Conservation (phyloP, 257 asterid genomes). For the Fraxinus americana region DNA sequence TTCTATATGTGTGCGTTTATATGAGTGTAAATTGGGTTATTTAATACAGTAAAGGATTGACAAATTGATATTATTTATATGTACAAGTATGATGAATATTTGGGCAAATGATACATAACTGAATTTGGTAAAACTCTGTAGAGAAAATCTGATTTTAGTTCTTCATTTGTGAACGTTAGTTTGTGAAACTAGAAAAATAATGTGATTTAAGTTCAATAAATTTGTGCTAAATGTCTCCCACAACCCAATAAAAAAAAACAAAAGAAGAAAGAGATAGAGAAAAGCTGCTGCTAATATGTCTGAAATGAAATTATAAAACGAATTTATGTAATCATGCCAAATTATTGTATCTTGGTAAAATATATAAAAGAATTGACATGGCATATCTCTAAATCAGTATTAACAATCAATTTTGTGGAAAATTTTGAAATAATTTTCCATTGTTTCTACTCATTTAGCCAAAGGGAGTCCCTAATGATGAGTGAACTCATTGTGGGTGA, state of each 20-base stretch:
- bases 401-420: neutral
- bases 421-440: neutral
- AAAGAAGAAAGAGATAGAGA: neutral
- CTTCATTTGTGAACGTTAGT: neutral
- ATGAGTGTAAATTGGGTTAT: neutral
- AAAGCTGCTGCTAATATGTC: neutral
- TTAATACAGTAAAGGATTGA: neutral
- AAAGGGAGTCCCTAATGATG: neutral
- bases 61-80: neutral
- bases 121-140: slow-evolving; percentile 1
- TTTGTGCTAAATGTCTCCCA: neutral
- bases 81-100: neutral
- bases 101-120: neutral
- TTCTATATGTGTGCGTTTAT: neutral
- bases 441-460: neutral
- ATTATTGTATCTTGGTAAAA: neutral
- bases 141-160: neutral
- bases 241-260: neutral
- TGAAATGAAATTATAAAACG: neutral
- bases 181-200: neutral
- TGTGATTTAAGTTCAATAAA: neutral
- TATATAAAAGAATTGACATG: neutral
- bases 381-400: neutral
- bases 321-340: neutral
- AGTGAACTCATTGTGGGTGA: neutral